Evolutionary conservation across 1,284 basidiomycete species (phyloP).

Genomic region (Mycosarcoma maydis): DNA sequence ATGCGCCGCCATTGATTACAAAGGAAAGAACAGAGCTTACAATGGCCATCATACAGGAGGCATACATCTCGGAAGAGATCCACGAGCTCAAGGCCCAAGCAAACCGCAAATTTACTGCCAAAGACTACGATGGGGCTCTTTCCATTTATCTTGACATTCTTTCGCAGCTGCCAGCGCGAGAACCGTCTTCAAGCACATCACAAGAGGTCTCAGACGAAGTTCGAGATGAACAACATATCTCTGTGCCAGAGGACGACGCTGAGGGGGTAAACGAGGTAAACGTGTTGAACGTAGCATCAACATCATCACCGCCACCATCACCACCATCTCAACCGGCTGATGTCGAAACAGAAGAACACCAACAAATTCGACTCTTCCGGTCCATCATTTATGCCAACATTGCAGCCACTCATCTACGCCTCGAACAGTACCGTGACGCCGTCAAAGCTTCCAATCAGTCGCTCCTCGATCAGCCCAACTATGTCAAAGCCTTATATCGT

Average conservation of each 20-base stretch:
- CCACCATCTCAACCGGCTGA: background rate
- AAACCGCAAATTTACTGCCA: conserved; percentile 41
- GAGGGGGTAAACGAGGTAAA: background rate
- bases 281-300: background rate
- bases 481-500: conserved; percentile 87
- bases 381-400: conserved; percentile 77
- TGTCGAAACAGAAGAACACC: conserved; percentile 31
- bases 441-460: conserved; percentile 80
- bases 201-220: background rate
- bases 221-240: background rate
- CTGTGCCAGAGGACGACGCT: background rate
- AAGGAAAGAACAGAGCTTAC: background rate
- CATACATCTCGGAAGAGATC: conserved; percentile 38
- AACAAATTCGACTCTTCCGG: conserved; percentile 33
- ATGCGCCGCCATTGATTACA: background rate
- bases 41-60: conserved; percentile 38
- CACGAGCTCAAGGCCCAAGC: conserved; percentile 45
- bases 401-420: conserved; percentile 79
- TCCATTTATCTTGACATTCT: conserved; percentile 50
- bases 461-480: conserved; percentile 81
- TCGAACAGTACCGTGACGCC: conserved; percentile 73
- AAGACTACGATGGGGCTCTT: conserved; percentile 47
- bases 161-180: conserved; percentile 31
- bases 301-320: background rate
- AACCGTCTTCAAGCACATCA: background rate